Conservation (phyloP, 78 protist genomes). For the Mastigamoeba balamuthi region DNA sequence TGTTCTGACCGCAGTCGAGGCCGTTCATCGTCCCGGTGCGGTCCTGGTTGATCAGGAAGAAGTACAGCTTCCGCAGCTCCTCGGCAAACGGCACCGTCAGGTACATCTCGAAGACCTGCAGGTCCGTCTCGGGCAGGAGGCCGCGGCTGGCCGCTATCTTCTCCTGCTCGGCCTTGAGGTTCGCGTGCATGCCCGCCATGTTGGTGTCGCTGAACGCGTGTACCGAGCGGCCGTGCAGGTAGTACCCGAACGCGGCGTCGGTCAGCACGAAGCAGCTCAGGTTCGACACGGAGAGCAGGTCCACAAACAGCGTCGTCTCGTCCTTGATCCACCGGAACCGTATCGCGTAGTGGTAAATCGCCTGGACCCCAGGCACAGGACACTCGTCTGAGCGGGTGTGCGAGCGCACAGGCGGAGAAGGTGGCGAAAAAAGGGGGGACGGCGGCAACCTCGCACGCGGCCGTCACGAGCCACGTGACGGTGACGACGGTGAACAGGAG, state of each 20-base stretch:
- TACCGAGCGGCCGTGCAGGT: constrained; percentile 16
- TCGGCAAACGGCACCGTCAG: neutral
- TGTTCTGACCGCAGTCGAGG: too few relatives aligned
- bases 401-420: too few relatives aligned
- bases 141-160: neutral
- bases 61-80: neutral
- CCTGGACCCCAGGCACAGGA: neutral
- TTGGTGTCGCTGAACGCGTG: constrained; percentile 13
- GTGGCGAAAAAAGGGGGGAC: neutral
- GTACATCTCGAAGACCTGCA: neutral
- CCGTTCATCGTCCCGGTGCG: too few relatives aligned
- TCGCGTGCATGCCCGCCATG: constrained; percentile 4
- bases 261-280: neutral
- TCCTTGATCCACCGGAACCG: neutral
- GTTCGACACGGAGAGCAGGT: constrained; percentile 9
- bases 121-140: neutral
- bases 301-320: neutral
- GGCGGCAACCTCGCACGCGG: neutral
- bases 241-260: neutral
- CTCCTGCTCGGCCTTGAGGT: constrained; percentile 1
- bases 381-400: too few relatives aligned
- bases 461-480: neutral
- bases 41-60: neutral
- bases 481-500: neutral
- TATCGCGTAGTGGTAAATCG: neutral